Evolutionary conservation across 2,329 filamentous ascomycete species (phyloP).

Genomic region (Pyrenophora tritici-repentis): DNA sequence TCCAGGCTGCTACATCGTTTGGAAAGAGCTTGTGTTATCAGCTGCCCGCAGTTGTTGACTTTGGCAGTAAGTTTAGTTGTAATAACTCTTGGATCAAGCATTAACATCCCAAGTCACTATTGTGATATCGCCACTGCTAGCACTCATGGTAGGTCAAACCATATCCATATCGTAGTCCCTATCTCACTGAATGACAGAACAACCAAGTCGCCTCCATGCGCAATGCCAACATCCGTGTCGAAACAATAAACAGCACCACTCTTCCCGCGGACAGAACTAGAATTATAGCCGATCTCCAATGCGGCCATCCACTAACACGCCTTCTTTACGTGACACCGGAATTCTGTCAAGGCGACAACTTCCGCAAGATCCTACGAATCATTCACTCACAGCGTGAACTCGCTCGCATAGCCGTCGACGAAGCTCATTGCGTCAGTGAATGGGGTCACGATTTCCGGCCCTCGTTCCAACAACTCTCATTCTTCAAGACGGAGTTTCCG

Average conservation of each 20-base stretch:
- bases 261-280: conserved; percentile 64
- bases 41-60: conserved; percentile 83
- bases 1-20: conserved; percentile 89
- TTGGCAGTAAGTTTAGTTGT: conserved; percentile 68
- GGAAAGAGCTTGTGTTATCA: conserved; percentile 95
- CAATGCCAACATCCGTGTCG: conserved; percentile 75
- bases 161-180: background rate
- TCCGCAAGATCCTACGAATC: conserved; percentile 73
- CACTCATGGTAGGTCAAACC: conserved; percentile 72
- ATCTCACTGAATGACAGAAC: conserved; percentile 59
- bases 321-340: conserved; percentile 95
- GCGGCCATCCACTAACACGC: conserved; percentile 80
- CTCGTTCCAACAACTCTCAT: conserved; percentile 83
- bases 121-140: conserved; percentile 85
- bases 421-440: conserved; percentile 96
- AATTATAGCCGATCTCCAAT: conserved; percentile 81
- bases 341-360: conserved; percentile 76
- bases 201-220: conserved; percentile 87
- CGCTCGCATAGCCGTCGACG: conserved; percentile 86
- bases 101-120: conserved; percentile 70
- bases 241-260: conserved; percentile 86
- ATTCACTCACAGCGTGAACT: conserved; percentile 83
- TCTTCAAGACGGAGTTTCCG: conserved; percentile 82
- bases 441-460: conserved; percentile 98
- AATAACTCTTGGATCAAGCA: background rate